Base-by-base conservation (phyloP, 2,329 filamentous ascomycete genomes). In the Sporothrix euskadiensis region DNA sequence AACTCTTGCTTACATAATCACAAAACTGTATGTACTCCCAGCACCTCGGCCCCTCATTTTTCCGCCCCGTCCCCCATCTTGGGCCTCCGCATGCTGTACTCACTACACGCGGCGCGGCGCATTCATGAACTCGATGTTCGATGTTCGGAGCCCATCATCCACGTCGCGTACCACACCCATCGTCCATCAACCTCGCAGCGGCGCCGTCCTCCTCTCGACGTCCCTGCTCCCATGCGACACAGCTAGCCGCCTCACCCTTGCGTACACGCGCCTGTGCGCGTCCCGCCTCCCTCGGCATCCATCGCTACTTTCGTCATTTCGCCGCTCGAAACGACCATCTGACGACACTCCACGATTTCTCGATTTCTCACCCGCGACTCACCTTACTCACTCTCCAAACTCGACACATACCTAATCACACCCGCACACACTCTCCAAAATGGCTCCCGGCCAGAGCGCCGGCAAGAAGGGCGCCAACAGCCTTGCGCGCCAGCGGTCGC, bases 401-500 rank as follows among this genome's bases (percentile, higher is more conserved):
- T 57, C 47, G 44, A 66, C 26, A 32, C 57, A 19, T 1, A 30
- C 30, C 65, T 30, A 59, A n/a, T 22, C 19, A 19, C 52, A n/a
- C 49, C 22, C 22, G 12, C 9, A 30, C n/a, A 9, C 22, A 30
- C 9, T 19, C 19, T n/a, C 8, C 14, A 35, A 78, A 81, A 91
- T 91, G 89, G 87, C 88, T 79, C 86, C 88, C 39, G 83, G 83
- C 73, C 85, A 89, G 78, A 88, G 88, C 73, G 88, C 88, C 35
- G 86, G 88, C 80, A 91, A 91, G 83, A 93, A 93, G 83, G 85
- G 84, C 73, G 85, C 85, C 68, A 86, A 86, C 77, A 87, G 87
- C 77, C 87, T 89, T 75, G 82, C 84, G 70, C 89, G 90, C 77
- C 91, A 90, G 77, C 86, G 89, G 75, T 94, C 91, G 80, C 90